Base-by-base conservation (phyloP, 768 basidiomycete species). In the Lactifluus piperatus region DNA sequence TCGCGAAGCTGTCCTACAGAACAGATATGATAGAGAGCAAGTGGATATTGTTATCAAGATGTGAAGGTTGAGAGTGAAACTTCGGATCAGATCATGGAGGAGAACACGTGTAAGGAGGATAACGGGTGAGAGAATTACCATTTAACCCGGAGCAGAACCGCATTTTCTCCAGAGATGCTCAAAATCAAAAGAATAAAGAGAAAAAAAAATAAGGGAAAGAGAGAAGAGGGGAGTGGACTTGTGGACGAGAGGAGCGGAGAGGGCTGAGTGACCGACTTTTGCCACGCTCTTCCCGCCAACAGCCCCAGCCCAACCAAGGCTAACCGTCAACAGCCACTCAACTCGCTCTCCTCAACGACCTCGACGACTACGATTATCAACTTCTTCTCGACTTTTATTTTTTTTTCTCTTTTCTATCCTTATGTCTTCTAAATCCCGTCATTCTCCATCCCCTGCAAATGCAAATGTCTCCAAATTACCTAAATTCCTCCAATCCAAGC, bases 401-500 rank as follows among this genome's bases (percentile, higher is more conserved):
- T 37, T 26, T 20, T 41, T 24, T 9, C 22, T 26, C 24, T 37
- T 45, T 56, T 41, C 36, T 49, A 51, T 54, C 51, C 32, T 57
- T 47, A 82, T 81, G 81, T 75, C 79, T 57, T 70, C 67, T 60
- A 77, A 77, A 61, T 62, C 76, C 45, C 78, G 79, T 68, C 71
- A 73, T 54, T 71, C 74, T 22, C 71, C 75, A 43, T 69, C 74
- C 27, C 71, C 79, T 53, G 69, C 76, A 51, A 73, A 79, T 27
- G 67, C 71, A 44, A 75, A 75, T 66, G 62, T 71, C 54, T 80
- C 82, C 36, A 86, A 84, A 69, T 72, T 88, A 5, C 76, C 84
- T 67, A 85, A 79, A 68, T 85, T 88, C 66, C 75, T 88, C 9
- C 83, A 86, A 67, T 58, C 63, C 53, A 86, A 84, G 61, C 77